phyloP scores from a whole-genome alignment of 2,329 filamentous ascomycete species.

The Aspergillus transmontanensis region DNA sequence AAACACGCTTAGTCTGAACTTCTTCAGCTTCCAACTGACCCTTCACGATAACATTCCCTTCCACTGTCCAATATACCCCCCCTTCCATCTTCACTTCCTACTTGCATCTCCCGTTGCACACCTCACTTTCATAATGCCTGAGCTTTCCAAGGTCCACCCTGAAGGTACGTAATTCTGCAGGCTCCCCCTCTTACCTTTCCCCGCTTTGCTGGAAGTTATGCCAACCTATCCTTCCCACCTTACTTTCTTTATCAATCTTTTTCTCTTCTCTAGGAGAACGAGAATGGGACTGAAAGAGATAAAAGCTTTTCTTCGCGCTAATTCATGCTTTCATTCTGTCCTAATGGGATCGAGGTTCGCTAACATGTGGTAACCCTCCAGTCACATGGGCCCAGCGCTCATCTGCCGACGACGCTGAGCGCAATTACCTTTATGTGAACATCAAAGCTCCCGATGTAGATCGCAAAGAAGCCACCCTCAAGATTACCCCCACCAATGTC shows the following conservation, averaged over 20 bases:
- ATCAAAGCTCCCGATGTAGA: constrained; percentile 86
- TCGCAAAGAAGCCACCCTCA: constrained; percentile 74
- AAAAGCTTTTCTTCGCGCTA: not conserved
- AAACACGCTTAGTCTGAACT: constrained; percentile 15
- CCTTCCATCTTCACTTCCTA: constrained; percentile 8
- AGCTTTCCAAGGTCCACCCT: constrained; percentile 41
- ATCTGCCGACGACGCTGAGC: constrained; percentile 72
- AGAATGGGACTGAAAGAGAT: not conserved
- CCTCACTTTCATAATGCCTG: constrained; percentile 27
- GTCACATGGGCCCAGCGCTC: constrained; percentile 99
- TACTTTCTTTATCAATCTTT: not conserved
- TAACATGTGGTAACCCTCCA: constrained; percentile 43
- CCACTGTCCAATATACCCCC: not conserved
- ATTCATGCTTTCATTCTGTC: constrained; percentile 9
- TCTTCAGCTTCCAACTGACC: constrained; percentile 14
- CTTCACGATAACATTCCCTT: constrained; percentile 7
- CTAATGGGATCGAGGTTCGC: constrained; percentile 6
- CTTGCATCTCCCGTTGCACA: constrained; percentile 9
- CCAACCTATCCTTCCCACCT: constrained; percentile 8
- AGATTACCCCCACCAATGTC: constrained; percentile 75
- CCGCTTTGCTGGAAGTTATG: constrained; percentile 27
- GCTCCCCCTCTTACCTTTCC: constrained; percentile 27
- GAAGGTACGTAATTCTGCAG: constrained; percentile 46
- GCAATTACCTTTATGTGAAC: constrained; percentile 94
- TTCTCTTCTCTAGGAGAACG: not conserved